Evolutionary conservation across 108 stramenopile species (phyloP), one percentile per base, ranked within the genome.

Genomic region (Asterionellopsis glacialis): DNA sequence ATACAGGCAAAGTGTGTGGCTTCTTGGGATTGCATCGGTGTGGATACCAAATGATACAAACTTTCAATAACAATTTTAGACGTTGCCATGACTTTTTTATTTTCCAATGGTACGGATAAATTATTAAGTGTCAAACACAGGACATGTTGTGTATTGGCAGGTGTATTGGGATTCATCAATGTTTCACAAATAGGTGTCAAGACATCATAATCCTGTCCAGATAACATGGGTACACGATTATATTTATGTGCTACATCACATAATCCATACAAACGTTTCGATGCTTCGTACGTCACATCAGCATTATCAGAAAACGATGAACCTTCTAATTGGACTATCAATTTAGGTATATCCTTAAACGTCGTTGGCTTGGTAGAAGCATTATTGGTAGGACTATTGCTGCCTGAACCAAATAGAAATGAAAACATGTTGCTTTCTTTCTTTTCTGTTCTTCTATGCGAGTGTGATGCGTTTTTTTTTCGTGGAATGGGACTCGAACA

Each of bases 191-290:
- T 7, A 33, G 73, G 73, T 43, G 57, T 67, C 15, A 74, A 45
- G 0, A 74, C 57, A 59, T 74, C 73, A 38, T 74, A 74, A 15
- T 74, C 62, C 25, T 66, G 66, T 41, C 60, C 63, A n/a, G 66
- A 57, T 13, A 74, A 66, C 73, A 74, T 74, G 22, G 66, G 61
- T 39, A 64, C 73, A 7, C 73, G 66, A 47, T 74, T 74, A 22
- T 61, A 9, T 44, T 74, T 74, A 57, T 74, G 73, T 1, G 65
- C 73, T 4, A 74, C 73, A 57, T 74, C 73, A 45, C 73, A 74
- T 22, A 74, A 45, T 27, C 64, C 73, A 51, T 74, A 74, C 14
- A 74, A 51, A 9, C 44, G 59, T 25, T 61, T 59, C 19, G 73
- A 66, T 13, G 73, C 73, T 7, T 52, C 56, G 22, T 55, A 67